Conservation (phyloP, 345 rosid species). For the Trapa bicornis region DNA sequence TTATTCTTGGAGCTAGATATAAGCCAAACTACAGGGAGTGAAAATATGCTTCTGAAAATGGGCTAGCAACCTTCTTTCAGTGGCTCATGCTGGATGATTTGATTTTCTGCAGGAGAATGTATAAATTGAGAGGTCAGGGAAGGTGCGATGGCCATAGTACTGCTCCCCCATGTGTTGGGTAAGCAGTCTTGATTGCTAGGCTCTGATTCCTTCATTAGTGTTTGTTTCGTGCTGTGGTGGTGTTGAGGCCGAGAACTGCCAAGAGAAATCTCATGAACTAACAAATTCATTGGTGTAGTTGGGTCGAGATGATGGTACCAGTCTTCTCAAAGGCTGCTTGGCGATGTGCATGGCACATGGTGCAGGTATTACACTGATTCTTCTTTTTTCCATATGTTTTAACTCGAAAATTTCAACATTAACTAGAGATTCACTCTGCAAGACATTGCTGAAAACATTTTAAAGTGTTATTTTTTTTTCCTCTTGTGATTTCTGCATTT, state of each 20-base stretch:
- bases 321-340: constrained; percentile 87
- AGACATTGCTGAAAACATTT: no score
- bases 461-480: background rate
- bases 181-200: constrained; percentile 4
- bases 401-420: background rate
- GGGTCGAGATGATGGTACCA: constrained; percentile 99
- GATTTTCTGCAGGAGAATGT: constrained; percentile 43
- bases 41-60: background rate
- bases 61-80: background rate
- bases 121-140: constrained; percentile 66
- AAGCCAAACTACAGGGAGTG: background rate
- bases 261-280: background rate
- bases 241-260: background rate
- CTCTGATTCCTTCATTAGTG: background rate
- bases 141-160: constrained; percentile 60
- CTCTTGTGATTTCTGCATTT: background rate
- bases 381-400: background rate
- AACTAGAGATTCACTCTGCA: background rate
- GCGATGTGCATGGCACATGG: constrained; percentile 88
- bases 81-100: background rate
- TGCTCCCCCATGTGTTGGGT: constrained; percentile 89
- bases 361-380: constrained; percentile 47
- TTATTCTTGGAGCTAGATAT: background rate
- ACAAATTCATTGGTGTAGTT: constrained; percentile 30
- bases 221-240: background rate